phyloP scores from a whole-genome alignment of 2,329 filamentous ascomycete species.

The Ascochyta pisi region DNA sequence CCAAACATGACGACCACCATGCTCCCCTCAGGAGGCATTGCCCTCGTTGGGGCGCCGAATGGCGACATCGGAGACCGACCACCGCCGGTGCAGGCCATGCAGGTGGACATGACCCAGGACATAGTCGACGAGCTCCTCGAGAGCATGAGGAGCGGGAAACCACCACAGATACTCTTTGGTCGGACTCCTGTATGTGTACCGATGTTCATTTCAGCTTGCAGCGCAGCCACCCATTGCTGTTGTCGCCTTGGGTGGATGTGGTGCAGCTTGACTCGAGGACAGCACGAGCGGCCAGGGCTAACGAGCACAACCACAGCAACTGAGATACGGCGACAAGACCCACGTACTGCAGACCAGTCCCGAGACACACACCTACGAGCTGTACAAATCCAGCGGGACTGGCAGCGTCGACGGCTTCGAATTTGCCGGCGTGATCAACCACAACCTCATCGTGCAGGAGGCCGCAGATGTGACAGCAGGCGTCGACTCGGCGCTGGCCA shows the following conservation, averaged over 20 bases:
- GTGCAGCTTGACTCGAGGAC: slow-evolving; percentile 18
- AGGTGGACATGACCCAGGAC: slow-evolving; percentile 51
- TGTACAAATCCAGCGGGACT: slow-evolving; percentile 58
- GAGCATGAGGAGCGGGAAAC: slow-evolving; percentile 45
- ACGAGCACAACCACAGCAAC: slow-evolving; percentile 52
- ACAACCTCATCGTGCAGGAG: slow-evolving; percentile 62
- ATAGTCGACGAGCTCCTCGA: slow-evolving; percentile 51
- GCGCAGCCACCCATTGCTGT: slow-evolving; percentile 3
- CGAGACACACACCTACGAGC: slow-evolving; percentile 63
- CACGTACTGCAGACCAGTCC: slow-evolving; percentile 61
- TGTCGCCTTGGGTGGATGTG: slow-evolving; percentile 13
- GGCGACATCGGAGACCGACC: slow-evolving; percentile 42
- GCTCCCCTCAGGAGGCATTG: slow-evolving; percentile 41
- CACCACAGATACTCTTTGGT: slow-evolving; percentile 50
- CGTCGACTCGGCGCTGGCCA: slow-evolving; percentile 65
- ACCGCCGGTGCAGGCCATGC: slow-evolving; percentile 49
- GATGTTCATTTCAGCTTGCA: slow-evolving; percentile 11
- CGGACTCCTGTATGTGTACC: slow-evolving; percentile 48
- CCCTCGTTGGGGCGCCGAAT: slow-evolving; percentile 50
- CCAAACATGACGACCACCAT: slow-evolving; percentile 40
- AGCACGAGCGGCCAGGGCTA: slow-evolving; percentile 35
- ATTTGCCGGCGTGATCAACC: slow-evolving; percentile 64
- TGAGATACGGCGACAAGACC: slow-evolving; percentile 64
- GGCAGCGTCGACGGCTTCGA: slow-evolving; percentile 55
- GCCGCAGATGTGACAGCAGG: slow-evolving; percentile 62